Percentiles rank a stretch among this genome's conserved stretches.
phyloP scores from a whole-genome alignment of 2,329 filamentous ascomycete species.

The Thielaviopsis musarum region DNA sequence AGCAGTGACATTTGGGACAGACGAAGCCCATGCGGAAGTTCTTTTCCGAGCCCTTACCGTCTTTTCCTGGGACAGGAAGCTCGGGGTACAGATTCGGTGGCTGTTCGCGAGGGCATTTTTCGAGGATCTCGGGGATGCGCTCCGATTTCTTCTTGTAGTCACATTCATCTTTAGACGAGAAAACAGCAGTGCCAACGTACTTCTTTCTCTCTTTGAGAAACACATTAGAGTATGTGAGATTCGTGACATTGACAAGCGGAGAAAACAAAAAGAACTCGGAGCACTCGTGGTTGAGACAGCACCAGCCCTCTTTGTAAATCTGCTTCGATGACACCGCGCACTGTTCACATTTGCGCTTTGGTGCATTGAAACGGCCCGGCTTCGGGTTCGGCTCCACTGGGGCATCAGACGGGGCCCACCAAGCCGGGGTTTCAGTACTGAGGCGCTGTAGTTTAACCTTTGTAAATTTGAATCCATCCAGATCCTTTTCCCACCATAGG shows the following conservation, averaged over 20 bases:
- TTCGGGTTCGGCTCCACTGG: constrained; percentile 16
- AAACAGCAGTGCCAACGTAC: constrained; percentile 20
- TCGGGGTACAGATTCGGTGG: constrained; percentile 19
- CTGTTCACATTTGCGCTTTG: constrained; percentile 19
- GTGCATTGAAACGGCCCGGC: constrained; percentile 18
- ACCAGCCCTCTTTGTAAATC: constrained; percentile 19
- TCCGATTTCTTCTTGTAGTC: not conserved
- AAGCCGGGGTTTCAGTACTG: constrained; percentile 23
- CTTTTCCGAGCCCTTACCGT: constrained; percentile 28
- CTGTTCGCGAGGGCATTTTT: not conserved
- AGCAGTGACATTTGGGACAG: constrained; percentile 46
- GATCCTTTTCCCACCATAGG: constrained; percentile 46
- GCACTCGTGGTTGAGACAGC: constrained; percentile 17
- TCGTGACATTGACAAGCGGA: constrained; percentile 14
- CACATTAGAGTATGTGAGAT: constrained; percentile 32
- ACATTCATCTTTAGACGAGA: not conserved
- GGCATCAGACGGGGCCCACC: constrained; percentile 34
- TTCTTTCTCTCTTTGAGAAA: constrained; percentile 39
- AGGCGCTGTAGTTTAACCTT: constrained; percentile 52
- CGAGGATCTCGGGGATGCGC: not conserved
- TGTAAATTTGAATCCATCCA: constrained; percentile 22
- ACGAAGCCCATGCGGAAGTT: constrained; percentile 46
- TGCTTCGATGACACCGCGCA: constrained; percentile 25
- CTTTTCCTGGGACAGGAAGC: constrained; percentile 21
- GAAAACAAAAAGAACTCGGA: constrained; percentile 23